These are phyloP conservation scores for Fusarium fracticaudum DNA, from an alignment of 2,329 filamentous ascomycete genomes.

Conservation along the genomic window DNA sequence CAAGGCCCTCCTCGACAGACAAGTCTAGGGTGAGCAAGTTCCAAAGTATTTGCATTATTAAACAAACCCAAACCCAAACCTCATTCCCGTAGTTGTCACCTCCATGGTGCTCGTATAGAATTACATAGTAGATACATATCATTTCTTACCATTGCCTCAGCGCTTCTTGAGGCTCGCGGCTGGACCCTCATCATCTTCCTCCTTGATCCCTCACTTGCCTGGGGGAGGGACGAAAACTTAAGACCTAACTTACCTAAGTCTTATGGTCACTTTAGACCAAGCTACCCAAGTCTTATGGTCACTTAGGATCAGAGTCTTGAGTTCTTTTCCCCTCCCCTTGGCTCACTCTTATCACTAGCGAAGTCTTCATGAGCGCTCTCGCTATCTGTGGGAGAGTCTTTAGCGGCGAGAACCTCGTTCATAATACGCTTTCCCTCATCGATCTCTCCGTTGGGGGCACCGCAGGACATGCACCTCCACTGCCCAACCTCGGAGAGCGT, in stretches of 20 bases:
- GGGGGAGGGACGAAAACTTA: background rate
- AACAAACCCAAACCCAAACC: background rate
- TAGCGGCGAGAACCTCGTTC: constrained; percentile 64
- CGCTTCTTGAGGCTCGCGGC: constrained; percentile 41
- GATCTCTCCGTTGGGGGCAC: constrained; percentile 81
- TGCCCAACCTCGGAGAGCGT: constrained; percentile 80
- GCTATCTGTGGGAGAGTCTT: constrained; percentile 20
- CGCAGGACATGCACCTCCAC: constrained; percentile 92
- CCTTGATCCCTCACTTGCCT: constrained; percentile 9
- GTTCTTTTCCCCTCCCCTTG: background rate
- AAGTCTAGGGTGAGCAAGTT: background rate
- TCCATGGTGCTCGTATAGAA: constrained; percentile 1
- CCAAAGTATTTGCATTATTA: background rate
- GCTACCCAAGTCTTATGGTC: background rate
- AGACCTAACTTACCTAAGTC: background rate
- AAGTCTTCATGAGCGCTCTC: constrained; percentile 22
- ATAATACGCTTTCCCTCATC: constrained; percentile 80
- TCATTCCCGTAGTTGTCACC: constrained; percentile 11
- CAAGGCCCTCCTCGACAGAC: background rate
- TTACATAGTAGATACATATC: constrained; percentile 21
- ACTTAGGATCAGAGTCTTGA: background rate
- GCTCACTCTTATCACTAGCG: background rate
- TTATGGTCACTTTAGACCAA: too few relatives aligned
- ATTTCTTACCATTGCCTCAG: constrained; percentile 41
- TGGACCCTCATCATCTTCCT: constrained; percentile 33